These are phyloP conservation scores for Amanita thiersii DNA, from an alignment of 768 basidiomycete genomes.

Conservation along the genomic window DNA sequence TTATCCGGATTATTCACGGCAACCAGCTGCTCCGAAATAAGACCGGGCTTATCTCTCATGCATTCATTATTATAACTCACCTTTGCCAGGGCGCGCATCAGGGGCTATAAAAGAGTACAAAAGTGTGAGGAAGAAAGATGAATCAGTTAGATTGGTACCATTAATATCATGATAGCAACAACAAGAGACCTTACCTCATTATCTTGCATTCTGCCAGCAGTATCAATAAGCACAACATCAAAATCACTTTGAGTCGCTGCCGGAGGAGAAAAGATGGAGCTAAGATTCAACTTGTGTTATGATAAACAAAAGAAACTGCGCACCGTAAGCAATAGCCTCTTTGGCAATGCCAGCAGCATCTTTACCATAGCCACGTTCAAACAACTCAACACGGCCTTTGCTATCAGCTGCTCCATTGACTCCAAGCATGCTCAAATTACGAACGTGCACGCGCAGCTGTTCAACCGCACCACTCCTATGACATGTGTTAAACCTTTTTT, in stretches of 20 bases:
- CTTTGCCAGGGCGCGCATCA: conserved; percentile 99
- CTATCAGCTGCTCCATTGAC: conserved; percentile 61
- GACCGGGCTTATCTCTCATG: neutral
- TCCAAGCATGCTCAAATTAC: conserved; percentile 82
- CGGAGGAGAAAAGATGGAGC: neutral
- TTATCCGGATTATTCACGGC: conserved; percentile 93
- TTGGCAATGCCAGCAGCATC: conserved; percentile 98
- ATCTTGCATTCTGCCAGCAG: conserved; percentile 98
- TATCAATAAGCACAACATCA: conserved; percentile 96
- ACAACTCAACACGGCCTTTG: conserved; percentile 82
- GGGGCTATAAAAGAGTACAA: conserved; percentile 42
- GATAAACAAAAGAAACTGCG: conserved; percentile 11
- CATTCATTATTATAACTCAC: conserved; percentile 24
- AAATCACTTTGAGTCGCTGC: conserved; percentile 54
- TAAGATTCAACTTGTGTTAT: neutral
- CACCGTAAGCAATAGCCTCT: conserved; percentile 89
- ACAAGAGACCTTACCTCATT: conserved; percentile 63
- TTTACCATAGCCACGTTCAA: conserved; percentile 95
- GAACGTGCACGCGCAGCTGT: conserved; percentile 92
- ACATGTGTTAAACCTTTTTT: neutral
- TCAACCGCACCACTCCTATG: conserved; percentile 91
- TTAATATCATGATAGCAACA: neutral
- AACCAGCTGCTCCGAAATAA: conserved; percentile 59
- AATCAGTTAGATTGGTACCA: neutral
- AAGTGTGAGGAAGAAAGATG: neutral